phyloP scores from a whole-genome alignment of 2,329 filamentous ascomycete species.

The Karstenula rhodostoma region DNA sequence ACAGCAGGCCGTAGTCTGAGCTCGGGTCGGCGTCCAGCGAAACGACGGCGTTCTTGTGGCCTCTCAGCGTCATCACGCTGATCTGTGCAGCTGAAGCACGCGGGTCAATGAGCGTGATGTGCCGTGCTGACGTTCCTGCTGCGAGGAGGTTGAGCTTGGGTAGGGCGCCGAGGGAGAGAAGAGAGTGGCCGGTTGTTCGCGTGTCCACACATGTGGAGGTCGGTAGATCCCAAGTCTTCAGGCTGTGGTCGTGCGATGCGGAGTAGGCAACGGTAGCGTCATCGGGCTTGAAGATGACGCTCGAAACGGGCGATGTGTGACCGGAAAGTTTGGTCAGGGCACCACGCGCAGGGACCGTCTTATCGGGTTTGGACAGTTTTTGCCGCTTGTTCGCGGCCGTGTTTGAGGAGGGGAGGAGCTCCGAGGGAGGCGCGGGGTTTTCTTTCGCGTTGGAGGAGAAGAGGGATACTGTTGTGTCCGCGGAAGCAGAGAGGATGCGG shows the following conservation, averaged over 20 bases:
- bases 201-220: slow-evolving; percentile 81
- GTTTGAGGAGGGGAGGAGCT: slow-evolving; percentile 72
- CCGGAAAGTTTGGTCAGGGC: slow-evolving; percentile 76
- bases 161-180: slow-evolving; percentile 81
- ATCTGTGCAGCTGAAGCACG: slow-evolving; percentile 78
- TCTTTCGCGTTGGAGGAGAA: slow-evolving; percentile 85
- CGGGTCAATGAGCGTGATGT: slow-evolving; percentile 93
- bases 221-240: slow-evolving; percentile 90
- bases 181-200: slow-evolving; percentile 81
- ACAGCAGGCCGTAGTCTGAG: slow-evolving; percentile 84
- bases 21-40: slow-evolving; percentile 67
- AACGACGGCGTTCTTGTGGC: slow-evolving; percentile 79
- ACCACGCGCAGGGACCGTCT: slow-evolving; percentile 75
- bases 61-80: slow-evolving; percentile 87
- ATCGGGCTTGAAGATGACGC: slow-evolving; percentile 82
- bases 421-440: slow-evolving; percentile 75
- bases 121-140: slow-evolving; percentile 82
- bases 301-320: slow-evolving; percentile 78
- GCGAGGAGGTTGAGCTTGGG: slow-evolving; percentile 69
- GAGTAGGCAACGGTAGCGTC: slow-evolving; percentile 93
- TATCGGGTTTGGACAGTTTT: slow-evolving; percentile 69
- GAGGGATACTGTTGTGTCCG: slow-evolving; percentile 83
- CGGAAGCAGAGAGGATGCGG: slow-evolving; percentile 83
- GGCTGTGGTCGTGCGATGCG: slow-evolving; percentile 86
- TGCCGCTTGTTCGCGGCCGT: slow-evolving; percentile 75